Evolutionary conservation across 345 rosid species (phyloP).

Genomic region (Salix udensis): DNA sequence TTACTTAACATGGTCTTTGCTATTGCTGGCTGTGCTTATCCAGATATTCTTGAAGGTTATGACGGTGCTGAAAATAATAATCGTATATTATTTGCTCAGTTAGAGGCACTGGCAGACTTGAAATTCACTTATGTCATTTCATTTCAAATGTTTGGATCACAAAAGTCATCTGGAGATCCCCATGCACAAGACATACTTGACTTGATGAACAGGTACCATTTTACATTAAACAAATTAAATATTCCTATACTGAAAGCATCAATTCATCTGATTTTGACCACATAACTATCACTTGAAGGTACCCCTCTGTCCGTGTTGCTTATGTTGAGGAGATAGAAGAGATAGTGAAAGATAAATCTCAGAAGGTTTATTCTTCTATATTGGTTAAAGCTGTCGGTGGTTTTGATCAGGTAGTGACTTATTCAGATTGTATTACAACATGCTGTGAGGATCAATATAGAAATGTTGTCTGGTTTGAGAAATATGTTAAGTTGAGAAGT

Average conservation of each 20-base stretch:
- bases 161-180: constrained; percentile 77
- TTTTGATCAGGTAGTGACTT: constrained; percentile 63
- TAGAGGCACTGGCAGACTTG: constrained; percentile 83
- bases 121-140: constrained; percentile 81
- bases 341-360: constrained; percentile 32
- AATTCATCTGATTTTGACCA: constrained; percentile 21
- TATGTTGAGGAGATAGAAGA: constrained; percentile 94
- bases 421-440: neutral
- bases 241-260: neutral
- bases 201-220: constrained; percentile 70
- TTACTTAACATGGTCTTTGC: neutral
- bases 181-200: constrained; percentile 78
- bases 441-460: neutral
- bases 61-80: constrained; percentile 64
- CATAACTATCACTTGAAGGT: constrained; percentile 43
- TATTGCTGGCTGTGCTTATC: constrained; percentile 16
- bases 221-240: constrained; percentile 10
- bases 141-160: constrained; percentile 81
- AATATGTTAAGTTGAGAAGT: neutral
- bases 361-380: constrained; percentile 72
- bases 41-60: constrained; percentile 83
- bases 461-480: neutral
- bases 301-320: constrained; percentile 88
- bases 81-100: constrained; percentile 50
- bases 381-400: constrained; percentile 77